Conservation (phyloP, 2,329 filamentous ascomycete genomes). For the Colletotrichum neosansevieriae region DNA sequence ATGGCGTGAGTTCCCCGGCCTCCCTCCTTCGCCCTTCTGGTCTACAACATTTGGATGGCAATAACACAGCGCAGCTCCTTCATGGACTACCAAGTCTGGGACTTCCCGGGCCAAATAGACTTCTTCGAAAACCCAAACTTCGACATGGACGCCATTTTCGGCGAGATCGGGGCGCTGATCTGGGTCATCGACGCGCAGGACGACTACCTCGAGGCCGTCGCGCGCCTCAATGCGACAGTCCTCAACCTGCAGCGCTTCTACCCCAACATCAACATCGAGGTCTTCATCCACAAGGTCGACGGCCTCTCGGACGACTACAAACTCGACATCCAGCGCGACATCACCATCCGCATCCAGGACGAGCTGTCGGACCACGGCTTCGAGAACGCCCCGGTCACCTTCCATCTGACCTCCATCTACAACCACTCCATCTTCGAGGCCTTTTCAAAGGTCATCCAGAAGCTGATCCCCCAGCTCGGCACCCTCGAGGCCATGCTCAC, state of each 20-base stretch:
- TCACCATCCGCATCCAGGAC: slow-evolving; percentile 95
- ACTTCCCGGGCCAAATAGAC: slow-evolving; percentile 95
- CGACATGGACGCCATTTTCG: slow-evolving; percentile 93
- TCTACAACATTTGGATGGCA: not conserved
- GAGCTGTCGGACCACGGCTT: slow-evolving; percentile 94
- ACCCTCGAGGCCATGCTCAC: slow-evolving; percentile 95
- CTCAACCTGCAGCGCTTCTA: slow-evolving; percentile 89
- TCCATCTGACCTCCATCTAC: slow-evolving; percentile 97
- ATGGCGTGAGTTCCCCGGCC: slow-evolving; percentile 77
- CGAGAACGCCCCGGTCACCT: slow-evolving; percentile 92
- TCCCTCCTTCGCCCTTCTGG: not conserved
- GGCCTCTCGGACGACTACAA: slow-evolving; percentile 98
- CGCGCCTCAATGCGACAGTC: slow-evolving; percentile 88
- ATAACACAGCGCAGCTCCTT: slow-evolving; percentile 76
- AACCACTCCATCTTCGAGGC: slow-evolving; percentile 99
- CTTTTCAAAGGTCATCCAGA: slow-evolving; percentile 98
- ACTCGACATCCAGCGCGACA: slow-evolving; percentile 94
- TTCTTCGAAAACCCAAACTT: slow-evolving; percentile 88
- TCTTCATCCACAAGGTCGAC: slow-evolving; percentile 99
- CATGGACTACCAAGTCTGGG: slow-evolving; percentile 99
- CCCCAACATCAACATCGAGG: slow-evolving; percentile 95
- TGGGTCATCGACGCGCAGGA: slow-evolving; percentile 99
- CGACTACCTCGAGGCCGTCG: slow-evolving; percentile 93
- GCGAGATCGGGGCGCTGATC: slow-evolving; percentile 92
- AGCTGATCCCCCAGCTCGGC: slow-evolving; percentile 91